Base-by-base conservation (phyloP, 2,329 filamentous ascomycete genomes). In the Botrytis sinoallii region DNA sequence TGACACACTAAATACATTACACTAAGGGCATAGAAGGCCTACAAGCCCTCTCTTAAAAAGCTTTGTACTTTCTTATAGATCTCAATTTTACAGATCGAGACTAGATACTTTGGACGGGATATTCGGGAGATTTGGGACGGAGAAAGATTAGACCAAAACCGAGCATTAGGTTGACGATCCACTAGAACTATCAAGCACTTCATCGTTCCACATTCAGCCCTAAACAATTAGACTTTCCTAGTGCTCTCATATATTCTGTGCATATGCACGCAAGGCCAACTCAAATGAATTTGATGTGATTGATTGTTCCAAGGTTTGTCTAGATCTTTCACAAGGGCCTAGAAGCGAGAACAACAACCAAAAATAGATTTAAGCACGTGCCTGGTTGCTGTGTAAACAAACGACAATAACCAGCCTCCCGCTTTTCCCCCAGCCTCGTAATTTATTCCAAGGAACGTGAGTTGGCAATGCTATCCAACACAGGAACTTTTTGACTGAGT, bases 391-490 rank as follows among this genome's bases (percentile, higher is more conserved):
- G 22, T 57, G 55, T 71, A 71, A 73, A 73, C 57, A 57, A 63
- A 63, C 4, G 16, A 42, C 40, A 70, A 59, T n/a, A n/a, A 72
- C 70, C 70, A 72, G 29, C 59, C 71, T 73, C 71, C 67, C 72
- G 25, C 67, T 63, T 70, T 70, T 70, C 57, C 65, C 72, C 72
- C 71, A 73, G 59, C 72, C 72, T 73, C 72, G 57, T 64, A 38
- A 40, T 48, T 73, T 65, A 44, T 73, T 64, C 22, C 44, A 73
- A 57, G 59, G 16, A 64, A 5, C 22, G 46, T 70, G 72, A 73
- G 67, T 64, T 73, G 57, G 66, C 46, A 70, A 44, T 44, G 14
- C n/a, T 16, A 57, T 35, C 40, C 70, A 59, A 44, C 61, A 72
- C 60, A 12, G 18, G 7, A 67, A 52, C 22, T 52, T 35, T n/a